These are phyloP conservation scores for Elsinoe ampelina DNA, from an alignment of 2,329 filamentous ascomycete genomes.

Conservation along the genomic window DNA sequence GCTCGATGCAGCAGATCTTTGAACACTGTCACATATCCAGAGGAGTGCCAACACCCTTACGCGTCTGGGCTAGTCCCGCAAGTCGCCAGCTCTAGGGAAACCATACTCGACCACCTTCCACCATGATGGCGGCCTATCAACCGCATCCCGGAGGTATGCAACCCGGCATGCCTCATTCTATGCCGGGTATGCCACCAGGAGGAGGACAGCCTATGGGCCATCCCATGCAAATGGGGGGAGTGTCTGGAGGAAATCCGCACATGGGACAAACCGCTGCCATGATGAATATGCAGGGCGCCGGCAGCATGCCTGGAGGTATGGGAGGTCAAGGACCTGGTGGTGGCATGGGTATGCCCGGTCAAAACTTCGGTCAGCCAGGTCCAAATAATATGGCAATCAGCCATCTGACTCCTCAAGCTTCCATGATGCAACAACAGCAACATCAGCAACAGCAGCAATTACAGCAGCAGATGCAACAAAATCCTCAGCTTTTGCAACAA, in stretches of 20 bases:
- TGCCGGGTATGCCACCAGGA: conserved; percentile 56
- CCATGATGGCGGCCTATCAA: conserved; percentile 64
- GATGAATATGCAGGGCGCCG: conserved; percentile 67
- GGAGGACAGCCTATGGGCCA: conserved; percentile 61
- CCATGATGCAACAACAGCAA: conserved; percentile 43
- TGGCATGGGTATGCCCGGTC: conserved; percentile 27
- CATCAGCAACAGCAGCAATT: conserved; percentile 25
- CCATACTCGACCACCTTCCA: background rate
- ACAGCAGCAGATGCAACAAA: conserved; percentile 45
- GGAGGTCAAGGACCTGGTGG: conserved; percentile 21
- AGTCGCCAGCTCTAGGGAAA: background rate
- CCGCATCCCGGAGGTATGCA: conserved; percentile 63
- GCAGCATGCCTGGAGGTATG: conserved; percentile 38
- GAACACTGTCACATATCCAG: background rate
- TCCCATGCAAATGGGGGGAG: conserved; percentile 62
- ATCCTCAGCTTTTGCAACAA: conserved; percentile 31
- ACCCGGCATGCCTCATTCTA: conserved; percentile 56
- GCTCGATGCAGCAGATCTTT: conserved; percentile 4
- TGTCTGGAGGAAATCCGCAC: conserved; percentile 60
- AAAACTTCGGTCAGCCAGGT: conserved; percentile 39
- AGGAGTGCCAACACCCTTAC: background rate
- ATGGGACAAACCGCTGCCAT: conserved; percentile 61
- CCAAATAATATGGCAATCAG: conserved; percentile 61
- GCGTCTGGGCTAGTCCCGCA: background rate
- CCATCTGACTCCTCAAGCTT: conserved; percentile 57